Evolutionary conservation across 78 protist genomes (phyloP), one percentile per base, ranked within the genome.

Genomic region (Planoprotostelium fungivorum): DNA sequence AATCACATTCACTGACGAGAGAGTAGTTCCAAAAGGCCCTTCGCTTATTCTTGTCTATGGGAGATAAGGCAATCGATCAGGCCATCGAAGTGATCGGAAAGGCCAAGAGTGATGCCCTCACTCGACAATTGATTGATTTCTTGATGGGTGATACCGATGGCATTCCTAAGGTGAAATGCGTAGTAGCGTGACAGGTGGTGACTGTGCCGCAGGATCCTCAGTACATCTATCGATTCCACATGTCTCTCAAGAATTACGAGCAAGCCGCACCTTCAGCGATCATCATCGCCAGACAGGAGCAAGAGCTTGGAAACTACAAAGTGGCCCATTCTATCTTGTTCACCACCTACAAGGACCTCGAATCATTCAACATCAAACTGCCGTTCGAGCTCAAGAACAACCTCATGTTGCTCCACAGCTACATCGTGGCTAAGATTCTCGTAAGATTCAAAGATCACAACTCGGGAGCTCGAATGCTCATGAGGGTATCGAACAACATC

Each of bases 101-200:
- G 1, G 96, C 95, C 28, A 89, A 91, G n/a, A 35, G 38, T 84
- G 96, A 95, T 28, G 0, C 9, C 63, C 91, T 97, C 34, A 93
- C 92, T 51, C 84, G 85, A 51, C 23, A 0, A 35, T 90, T 97
- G 38, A 36, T 94, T 85, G 97, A 93, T 63, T 92, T 83, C 38
- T 91, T 97, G 31, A 90, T 91, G 93, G 97, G 97, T 36, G 95
- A 90, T 35, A 51, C 90, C n/a, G 97, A 93, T 89, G 95, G 94
- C 29, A 28, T 38, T 28, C 90, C 94, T 28, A 94, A 91, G 89
- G 83, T 86, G 39, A 37, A 84, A 1, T 89, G 0, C 38, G 36
- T 89, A 51, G 16, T 51, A 16, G 5, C 73, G 73, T 16, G 73
- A 51, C 73, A 5, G 73, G 31, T 16, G 9, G 29, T 39, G 25